Evolutionary conservation across 441 rosid genomes (phyloP), one percentile per base, ranked within the genome.

Genomic region (Adansonia rubrostipa): DNA sequence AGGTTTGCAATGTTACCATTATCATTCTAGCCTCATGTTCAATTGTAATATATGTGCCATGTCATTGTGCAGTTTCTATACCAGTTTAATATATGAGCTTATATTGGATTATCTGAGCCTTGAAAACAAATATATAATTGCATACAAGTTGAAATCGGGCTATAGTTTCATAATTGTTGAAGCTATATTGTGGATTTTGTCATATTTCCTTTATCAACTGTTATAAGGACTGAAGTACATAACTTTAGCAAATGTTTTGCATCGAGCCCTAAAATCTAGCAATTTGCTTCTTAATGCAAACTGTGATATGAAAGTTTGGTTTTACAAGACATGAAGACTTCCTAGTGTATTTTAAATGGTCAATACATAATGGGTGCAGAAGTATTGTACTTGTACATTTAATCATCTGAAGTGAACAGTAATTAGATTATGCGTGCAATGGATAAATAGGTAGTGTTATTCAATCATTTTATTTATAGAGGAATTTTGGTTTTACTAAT

Each of bases 251-350:
- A 40, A 40, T 4, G 6, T 40, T 40, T 40, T 40, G 44, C 44
- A 40, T 5, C 44, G 44, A 40, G 44, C 4, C 44, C 44, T 40
- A 40, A 40, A 40, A 75, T 91, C 94, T 1, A 87, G 92, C 87
- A 90, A 90, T 80, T 80, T 90, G 84, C 87, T 90, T 67, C 82
- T 90, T 33, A 84, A 90, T 73, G 81, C 89, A 45, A 85, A 85
- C 60, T 90, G 94, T 50, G 92, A 90, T 82, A 90, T 90, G 68
- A 89, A 90, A 69, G 86, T 90, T 17, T 89, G 92, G 33, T 28
- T 28, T 28, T 28, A 28, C 33, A 1, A 28, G 33, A 28, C 2
- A 1, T 28, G 33, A 28, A 28, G 33, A 28, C 33, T 28, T 28
- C 33, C 33, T 28, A 28, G 2, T 28, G 1, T 3, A 1, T 28